A percentile compares a stretch with the other conserved stretches of the same genome.
Evolutionary conservation across 257 asterid species (phyloP).

Genomic region (Pogostemon cablin): DNA sequence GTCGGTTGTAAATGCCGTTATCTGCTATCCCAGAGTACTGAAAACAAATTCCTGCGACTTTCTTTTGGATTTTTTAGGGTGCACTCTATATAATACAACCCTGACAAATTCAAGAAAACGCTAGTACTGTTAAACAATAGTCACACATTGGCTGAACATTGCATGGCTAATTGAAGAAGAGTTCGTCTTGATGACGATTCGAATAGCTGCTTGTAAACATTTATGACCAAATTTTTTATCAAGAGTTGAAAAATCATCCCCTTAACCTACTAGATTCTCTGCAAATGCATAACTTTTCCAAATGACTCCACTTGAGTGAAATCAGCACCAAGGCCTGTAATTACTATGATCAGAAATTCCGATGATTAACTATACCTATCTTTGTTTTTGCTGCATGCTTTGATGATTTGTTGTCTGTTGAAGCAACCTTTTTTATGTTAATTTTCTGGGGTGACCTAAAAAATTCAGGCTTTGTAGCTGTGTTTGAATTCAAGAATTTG

Average conservation of each 20-base stretch:
- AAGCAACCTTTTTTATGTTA: no score
- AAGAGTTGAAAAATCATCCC: not conserved
- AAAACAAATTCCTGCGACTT: conserved; percentile 69
- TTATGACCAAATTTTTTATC: not conserved
- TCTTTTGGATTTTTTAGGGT: conserved; percentile 86
- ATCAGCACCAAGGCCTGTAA: conserved; percentile 93
- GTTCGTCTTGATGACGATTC: not conserved
- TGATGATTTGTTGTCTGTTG: no score
- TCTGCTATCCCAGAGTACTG: conserved; percentile 83
- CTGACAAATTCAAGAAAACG: conserved; percentile 39
- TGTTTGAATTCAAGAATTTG: no score
- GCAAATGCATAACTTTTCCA: conserved; percentile 97
- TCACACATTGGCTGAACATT: not conserved
- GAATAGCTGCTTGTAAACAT: conserved; percentile 6
- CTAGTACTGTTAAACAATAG: no score
- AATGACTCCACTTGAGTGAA: conserved; percentile 94
- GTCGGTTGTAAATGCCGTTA: conserved; percentile 84
- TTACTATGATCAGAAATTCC: conserved; percentile 55
- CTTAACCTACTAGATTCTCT: conserved; percentile 67
- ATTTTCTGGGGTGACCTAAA: no score
- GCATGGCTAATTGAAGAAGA: not conserved
- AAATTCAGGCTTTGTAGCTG: no score
- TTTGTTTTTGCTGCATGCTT: no score
- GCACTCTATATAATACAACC: conserved; percentile 87
- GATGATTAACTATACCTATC: no score